phyloP scores from a whole-genome alignment of 371 early-diverging fungal species.

The Mortierella polycephala region DNA sequence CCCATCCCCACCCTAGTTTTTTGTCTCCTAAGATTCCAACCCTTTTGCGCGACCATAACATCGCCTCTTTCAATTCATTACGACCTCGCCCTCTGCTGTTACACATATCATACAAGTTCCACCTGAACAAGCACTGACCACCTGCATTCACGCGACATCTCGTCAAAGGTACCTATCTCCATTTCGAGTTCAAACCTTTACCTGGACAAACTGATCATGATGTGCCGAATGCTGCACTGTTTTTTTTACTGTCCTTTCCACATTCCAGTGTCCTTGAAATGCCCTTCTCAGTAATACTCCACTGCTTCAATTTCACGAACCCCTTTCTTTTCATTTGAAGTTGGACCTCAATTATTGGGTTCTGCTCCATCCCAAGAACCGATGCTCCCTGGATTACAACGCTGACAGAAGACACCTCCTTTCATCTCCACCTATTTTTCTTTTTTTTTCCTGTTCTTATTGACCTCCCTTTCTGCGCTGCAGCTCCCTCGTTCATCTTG shows the following conservation, averaged over 20 bases:
- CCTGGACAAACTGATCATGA: too few relatives aligned
- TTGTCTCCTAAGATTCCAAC: neutral
- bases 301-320: neutral
- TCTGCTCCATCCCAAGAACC: conserved; percentile 5
- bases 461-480: conserved; percentile 3
- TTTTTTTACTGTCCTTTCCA: too few relatives aligned
- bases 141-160: neutral
- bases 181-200: too few relatives aligned
- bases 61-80: too few relatives aligned
- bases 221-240: too few relatives aligned
- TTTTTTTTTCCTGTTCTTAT: neutral
- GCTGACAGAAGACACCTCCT: neutral
- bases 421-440: neutral
- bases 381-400: neutral
- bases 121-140: conserved; percentile 1
- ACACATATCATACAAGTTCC: neutral
- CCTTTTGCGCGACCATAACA: too few relatives aligned
- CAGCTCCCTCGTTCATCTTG: conserved; percentile 13
- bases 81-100: too few relatives aligned
- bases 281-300: too few relatives aligned
- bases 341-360: neutral
- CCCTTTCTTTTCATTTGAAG: neutral
- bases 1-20: neutral
- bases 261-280: too few relatives aligned
- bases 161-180: too few relatives aligned